Evolutionary conservation across 78 protist genomes (phyloP).

Genomic region (Paratrimastix pyriformis): DNA sequence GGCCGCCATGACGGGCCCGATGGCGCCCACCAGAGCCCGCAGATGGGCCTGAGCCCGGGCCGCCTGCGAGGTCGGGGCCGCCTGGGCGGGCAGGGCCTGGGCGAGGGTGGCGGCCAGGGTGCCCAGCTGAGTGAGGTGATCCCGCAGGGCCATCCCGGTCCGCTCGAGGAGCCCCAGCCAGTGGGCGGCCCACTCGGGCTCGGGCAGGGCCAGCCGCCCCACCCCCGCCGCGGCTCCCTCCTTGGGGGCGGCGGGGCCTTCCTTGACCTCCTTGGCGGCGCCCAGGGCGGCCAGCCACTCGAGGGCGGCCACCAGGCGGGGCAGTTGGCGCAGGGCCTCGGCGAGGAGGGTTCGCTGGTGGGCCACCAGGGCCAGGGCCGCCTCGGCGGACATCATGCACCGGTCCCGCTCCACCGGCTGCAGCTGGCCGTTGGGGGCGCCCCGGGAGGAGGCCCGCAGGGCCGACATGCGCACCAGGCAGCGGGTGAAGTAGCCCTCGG

Average conservation of each 20-base stretch:
- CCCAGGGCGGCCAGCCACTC: neutral
- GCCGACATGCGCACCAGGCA: neutral
- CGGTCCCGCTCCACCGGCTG: constrained; percentile 1
- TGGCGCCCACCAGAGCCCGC: no score
- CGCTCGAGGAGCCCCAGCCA: no score
- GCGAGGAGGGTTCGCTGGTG: neutral
- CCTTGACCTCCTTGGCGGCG: neutral
- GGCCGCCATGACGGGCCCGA: no score
- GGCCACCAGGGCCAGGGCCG: neutral
- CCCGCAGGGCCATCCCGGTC: no score
- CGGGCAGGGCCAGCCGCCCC: neutral
- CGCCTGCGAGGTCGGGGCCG: no score
- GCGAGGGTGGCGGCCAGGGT: no score
- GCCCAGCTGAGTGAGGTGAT: no score
- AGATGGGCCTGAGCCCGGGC: no score
- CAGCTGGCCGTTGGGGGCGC: constrained; percentile 1
- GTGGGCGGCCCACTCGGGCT: neutral
- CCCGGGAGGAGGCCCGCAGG: constrained; percentile 3
- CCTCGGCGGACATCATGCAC: neutral
- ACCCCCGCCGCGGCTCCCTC: neutral
- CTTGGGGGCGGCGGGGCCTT: neutral
- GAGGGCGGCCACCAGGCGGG: neutral
- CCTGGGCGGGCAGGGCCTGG: no score
- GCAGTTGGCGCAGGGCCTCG: neutral
- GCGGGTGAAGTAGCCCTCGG: constrained; percentile 9